These are phyloP conservation scores for Exophiala viscosa DNA, from an alignment of 2,329 filamentous ascomycete species.

Conservation along the genomic window DNA sequence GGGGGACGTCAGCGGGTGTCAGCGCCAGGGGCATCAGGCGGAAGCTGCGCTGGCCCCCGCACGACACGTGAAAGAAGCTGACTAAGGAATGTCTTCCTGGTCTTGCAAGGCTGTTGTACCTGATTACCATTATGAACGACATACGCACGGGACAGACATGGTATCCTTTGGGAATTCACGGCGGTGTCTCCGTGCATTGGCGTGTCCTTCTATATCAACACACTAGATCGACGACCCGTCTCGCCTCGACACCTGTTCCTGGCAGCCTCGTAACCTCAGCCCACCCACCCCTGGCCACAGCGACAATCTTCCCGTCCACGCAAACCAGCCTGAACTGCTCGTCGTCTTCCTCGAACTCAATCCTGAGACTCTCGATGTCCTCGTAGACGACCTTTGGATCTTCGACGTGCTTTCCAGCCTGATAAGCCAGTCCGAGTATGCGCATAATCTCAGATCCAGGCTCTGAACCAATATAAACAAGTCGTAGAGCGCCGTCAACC, in stretches of 20 bases:
- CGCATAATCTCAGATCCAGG: conserved; percentile 66
- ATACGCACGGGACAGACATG: too few relatives aligned
- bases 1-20: too few relatives aligned
- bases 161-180: too few relatives aligned
- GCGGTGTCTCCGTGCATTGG: background rate
- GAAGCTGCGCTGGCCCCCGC: too few relatives aligned
- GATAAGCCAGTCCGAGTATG: conserved; percentile 65
- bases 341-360: conserved; percentile 66
- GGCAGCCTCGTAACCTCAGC: conserved; percentile 55
- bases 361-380: conserved; percentile 61
- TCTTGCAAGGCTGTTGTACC: too few relatives aligned
- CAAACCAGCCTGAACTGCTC: conserved; percentile 78
- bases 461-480: conserved; percentile 72
- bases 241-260: conserved; percentile 38
- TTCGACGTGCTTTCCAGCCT: conserved; percentile 53
- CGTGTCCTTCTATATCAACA: conserved; percentile 7
- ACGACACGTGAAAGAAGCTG: too few relatives aligned
- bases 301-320: conserved; percentile 85
- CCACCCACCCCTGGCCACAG: conserved; percentile 66
- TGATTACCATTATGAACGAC: too few relatives aligned
- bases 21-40: too few relatives aligned
- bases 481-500: conserved; percentile 64
- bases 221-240: conserved; percentile 38
- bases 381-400: conserved; percentile 65
- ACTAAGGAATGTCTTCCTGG: too few relatives aligned